These are phyloP conservation scores for Letharia columbiana DNA, from an alignment of 495 filamentous ascomycete genomes.

Conservation along the genomic window DNA sequence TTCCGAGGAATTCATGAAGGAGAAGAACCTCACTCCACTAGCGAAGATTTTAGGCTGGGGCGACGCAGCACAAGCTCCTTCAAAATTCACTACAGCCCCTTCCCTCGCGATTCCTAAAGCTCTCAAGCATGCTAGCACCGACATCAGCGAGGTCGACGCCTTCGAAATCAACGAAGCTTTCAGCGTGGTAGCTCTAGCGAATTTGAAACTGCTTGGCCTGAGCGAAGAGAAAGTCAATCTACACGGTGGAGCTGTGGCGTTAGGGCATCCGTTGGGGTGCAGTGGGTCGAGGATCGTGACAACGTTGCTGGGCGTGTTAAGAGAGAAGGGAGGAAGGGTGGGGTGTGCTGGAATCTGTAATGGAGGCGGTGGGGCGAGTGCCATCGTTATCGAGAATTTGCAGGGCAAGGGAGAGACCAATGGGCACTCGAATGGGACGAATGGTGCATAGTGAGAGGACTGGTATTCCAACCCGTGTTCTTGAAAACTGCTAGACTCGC, in stretches of 20 bases:
- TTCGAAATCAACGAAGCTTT: constrained; percentile 99
- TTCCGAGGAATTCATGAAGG: constrained; percentile 79
- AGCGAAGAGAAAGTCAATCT: constrained; percentile 85
- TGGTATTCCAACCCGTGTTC: background rate
- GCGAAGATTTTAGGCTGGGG: constrained; percentile 96
- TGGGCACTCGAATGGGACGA: constrained; percentile 12
- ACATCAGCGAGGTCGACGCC: constrained; percentile 68
- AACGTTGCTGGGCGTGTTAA: constrained; percentile 83
- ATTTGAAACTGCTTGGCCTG: constrained; percentile 79
- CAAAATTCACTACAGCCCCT: constrained; percentile 92
- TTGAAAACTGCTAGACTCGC: background rate
- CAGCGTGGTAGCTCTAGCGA: constrained; percentile 90
- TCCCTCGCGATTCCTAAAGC: constrained; percentile 96
- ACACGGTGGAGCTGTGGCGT: constrained; percentile 88
- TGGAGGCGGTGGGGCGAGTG: constrained; percentile 88
- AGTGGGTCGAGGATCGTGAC: constrained; percentile 88
- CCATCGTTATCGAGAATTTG: constrained; percentile 74
- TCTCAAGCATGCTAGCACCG: constrained; percentile 77
- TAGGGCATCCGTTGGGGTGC: constrained; percentile 89
- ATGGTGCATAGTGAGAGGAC: constrained; percentile 7
- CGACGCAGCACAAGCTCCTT: constrained; percentile 80
- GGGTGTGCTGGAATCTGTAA: constrained; percentile 96
- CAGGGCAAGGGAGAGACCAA: constrained; percentile 12
- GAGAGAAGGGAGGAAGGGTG: constrained; percentile 84
- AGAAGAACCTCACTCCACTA: constrained; percentile 79